These are phyloP conservation scores for Chenopodium quinoa DNA, from an alignment of 148 eudicot species.

Conservation along the genomic window DNA sequence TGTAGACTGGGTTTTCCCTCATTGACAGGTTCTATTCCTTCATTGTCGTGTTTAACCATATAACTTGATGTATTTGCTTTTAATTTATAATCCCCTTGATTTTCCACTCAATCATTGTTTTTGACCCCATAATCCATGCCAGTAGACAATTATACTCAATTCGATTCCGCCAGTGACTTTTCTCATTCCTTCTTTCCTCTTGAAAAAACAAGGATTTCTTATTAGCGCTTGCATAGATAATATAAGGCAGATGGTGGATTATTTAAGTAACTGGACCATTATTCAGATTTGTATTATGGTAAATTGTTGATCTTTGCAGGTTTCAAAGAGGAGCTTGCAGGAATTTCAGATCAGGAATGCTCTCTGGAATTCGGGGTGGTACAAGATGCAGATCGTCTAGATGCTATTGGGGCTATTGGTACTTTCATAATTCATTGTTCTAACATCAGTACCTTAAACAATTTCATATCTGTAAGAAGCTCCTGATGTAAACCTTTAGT, in stretches of 20 bases:
- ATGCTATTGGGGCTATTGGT: constrained; percentile 99
- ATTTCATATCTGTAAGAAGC: background rate
- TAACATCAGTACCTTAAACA: background rate
- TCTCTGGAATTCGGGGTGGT: constrained; percentile 80
- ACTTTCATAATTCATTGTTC: constrained; percentile 10
- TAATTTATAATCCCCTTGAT: background rate
- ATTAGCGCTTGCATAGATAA: background rate
- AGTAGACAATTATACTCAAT: background rate
- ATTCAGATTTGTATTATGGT: background rate
- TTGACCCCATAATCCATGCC: background rate
- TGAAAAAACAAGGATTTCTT: background rate
- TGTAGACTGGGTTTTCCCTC: background rate
- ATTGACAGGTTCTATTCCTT: background rate
- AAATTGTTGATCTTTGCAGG: constrained; percentile 39
- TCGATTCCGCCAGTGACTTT: background rate
- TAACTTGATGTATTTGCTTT: background rate
- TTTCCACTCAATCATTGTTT: background rate
- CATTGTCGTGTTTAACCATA: background rate
- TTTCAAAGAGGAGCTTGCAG: constrained; percentile 83
- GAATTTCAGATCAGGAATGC: constrained; percentile 32
- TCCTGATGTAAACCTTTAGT: constrained; percentile 1
- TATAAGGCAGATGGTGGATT: background rate
- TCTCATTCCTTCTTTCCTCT: background rate
- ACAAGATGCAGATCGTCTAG: constrained; percentile 99
- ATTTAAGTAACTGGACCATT: background rate